Percentiles rank a stretch among this genome's conserved stretches.
Evolutionary conservation across 345 rosid genomes (phyloP).

Genomic region (Euphorbia peplus): DNA sequence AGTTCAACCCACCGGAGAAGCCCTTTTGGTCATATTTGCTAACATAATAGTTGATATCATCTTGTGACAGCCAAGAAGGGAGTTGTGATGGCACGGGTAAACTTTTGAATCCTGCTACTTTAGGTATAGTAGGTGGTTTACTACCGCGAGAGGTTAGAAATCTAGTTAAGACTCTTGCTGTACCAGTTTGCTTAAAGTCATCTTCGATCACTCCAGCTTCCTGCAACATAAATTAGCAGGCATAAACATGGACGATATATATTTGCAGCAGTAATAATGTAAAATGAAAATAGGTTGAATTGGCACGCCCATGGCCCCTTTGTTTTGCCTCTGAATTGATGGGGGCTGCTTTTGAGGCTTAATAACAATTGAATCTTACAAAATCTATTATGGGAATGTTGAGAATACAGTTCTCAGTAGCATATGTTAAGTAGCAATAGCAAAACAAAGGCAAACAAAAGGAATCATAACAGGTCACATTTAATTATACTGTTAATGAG

Average conservation of each 20-base stretch:
- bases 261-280: conserved; percentile 1
- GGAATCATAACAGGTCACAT: conserved; percentile 2
- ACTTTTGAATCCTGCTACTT: conserved; percentile 50
- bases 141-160: conserved; percentile 44
- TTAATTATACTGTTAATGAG: background rate
- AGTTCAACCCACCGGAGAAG: conserved; percentile 79
- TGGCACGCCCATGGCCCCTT: background rate
- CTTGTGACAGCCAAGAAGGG: conserved; percentile 73
- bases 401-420: background rate
- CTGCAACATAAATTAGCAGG: conserved; percentile 32
- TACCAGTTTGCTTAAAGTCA: conserved; percentile 63
- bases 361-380: background rate
- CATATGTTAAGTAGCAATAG: background rate
- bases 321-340: background rate
- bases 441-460: background rate
- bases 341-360: background rate
- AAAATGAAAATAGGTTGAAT: background rate
- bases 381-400: background rate
- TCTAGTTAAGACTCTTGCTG: conserved; percentile 40
- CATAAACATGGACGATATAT: background rate
- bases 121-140: conserved; percentile 52
- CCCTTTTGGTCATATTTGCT: conserved; percentile 59
- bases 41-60: conserved; percentile 58
- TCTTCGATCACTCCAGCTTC: conserved; percentile 69
- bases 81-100: conserved; percentile 44